phyloP scores from a whole-genome alignment of 352 stramenopile species.

The Phytophthora vignae region DNA sequence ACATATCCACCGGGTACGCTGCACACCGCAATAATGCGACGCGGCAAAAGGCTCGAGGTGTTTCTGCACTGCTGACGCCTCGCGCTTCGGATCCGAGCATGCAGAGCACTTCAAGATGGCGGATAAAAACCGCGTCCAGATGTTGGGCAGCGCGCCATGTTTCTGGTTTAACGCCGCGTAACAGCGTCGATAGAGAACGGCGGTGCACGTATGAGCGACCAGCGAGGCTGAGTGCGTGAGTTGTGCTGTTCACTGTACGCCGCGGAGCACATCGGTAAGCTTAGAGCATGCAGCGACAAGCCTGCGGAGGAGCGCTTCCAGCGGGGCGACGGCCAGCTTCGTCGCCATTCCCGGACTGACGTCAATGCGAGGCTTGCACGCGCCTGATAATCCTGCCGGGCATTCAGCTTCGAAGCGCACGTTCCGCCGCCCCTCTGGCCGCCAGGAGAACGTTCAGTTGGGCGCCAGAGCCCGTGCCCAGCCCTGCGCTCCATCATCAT shows the following conservation, averaged over 20 bases:
- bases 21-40: slow-evolving; percentile 6
- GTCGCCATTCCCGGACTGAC: slow-evolving; percentile 10
- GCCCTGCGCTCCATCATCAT: slow-evolving; percentile 18
- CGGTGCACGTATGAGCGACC: not conserved
- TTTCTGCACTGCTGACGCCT: slow-evolving; percentile 2
- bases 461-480: slow-evolving; percentile 5
- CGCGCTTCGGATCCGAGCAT: not conserved
- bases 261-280: too few relatives aligned
- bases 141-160: not conserved
- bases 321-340: slow-evolving; percentile 10
- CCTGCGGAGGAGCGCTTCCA: too few relatives aligned
- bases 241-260: too few relatives aligned
- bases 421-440: slow-evolving; percentile 6
- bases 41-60: not conserved
- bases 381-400: not conserved
- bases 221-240: not conserved
- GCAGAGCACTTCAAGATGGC: slow-evolving; percentile 19
- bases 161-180: slow-evolving; percentile 3
- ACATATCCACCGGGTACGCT: not conserved
- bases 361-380: not conserved
- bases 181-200: not conserved
- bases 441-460: slow-evolving; percentile 45
- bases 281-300: too few relatives aligned
- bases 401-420: slow-evolving; percentile 10
- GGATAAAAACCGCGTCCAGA: not conserved